Base-by-base conservation (phyloP, 2,329 filamentous ascomycete species). In the Tolypocladium guangdongense region DNA sequence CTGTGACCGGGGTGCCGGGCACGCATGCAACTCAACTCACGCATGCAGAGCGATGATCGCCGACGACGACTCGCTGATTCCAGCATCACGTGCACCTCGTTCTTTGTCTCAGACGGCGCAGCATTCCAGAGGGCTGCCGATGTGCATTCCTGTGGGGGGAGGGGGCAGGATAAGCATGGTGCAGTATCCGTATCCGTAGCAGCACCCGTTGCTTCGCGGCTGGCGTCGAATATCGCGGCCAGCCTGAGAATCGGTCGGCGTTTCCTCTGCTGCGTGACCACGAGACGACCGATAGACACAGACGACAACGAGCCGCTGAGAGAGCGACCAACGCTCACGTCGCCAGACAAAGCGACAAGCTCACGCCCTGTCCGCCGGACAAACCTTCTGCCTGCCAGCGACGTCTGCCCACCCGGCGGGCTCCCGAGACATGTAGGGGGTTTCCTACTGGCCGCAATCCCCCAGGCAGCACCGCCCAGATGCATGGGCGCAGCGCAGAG, bases 51-150 rank as follows among this genome's bases (percentile, higher is more conserved):
- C 27, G 24, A 37, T 36, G 54, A 57, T 54, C 43, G 53, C 52
- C 52, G 43, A 52, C 48, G 52, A 54, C 45, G 38, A 20, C 39
- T 49, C 41, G 54, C 53, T 51, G 54, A 52, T 56, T 51, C 20
- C 46, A 50, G 52, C 49, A 61, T 66, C 61, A 66, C 63, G 61
- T 64, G 62, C 56, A 55, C 57, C 56, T 62, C 67, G 64, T 64
- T 63, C 64, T 65, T 67, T 70, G 68, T 70, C 67, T 70, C 67
- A 68, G 61, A 56, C 57, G 50, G 51, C 56, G 52, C 54, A 58
- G 54, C 67, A 69, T 69, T 69, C 67, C 67, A 68, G 56, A 59
- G 58, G 56, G 52, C 49, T 54, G 56, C 59, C 55, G 57, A 55
- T 52, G 55, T 43, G 53, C 64, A 67, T 67, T 66, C 65, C 63